These are phyloP conservation scores for Flaveria robusta DNA, from an alignment of 129 eudicot genomes.

Conservation along the genomic window DNA sequence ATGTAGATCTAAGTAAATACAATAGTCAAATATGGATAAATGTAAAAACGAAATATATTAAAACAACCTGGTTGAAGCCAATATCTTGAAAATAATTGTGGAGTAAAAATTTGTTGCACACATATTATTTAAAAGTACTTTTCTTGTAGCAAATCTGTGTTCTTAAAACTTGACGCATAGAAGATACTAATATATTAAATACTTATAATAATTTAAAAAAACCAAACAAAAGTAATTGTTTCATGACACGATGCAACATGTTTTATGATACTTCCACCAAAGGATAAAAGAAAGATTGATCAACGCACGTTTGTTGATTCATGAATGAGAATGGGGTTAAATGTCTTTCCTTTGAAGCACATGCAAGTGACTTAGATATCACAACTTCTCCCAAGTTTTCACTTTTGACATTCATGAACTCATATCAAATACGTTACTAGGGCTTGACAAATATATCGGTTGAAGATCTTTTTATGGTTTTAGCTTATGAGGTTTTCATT, in stretches of 20 bases:
- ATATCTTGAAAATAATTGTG: neutral
- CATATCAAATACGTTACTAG: neutral
- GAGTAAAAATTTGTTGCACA: neutral
- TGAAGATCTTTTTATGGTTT: no score
- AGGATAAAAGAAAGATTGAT: neutral
- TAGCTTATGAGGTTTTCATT: no score
- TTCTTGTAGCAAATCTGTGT: neutral
- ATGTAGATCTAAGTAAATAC: neutral
- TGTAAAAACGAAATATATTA: neutral
- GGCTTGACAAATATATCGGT: no score
- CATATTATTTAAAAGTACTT: neutral
- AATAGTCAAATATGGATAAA: neutral
- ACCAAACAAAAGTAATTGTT: neutral
- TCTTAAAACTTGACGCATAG: neutral
- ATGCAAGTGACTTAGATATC: constrained; percentile 17
- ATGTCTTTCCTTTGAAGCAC: constrained; percentile 15
- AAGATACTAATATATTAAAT: neutral
- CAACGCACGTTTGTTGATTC: constrained; percentile 12
- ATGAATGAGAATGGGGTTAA: neutral
- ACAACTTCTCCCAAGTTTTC: constrained; percentile 8
- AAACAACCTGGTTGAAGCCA: neutral
- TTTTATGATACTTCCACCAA: neutral
- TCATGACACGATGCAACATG: neutral
- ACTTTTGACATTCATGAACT: neutral
- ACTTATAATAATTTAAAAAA: neutral